Conservation (phyloP, 495 filamentous ascomycete genomes). For the Tuber melanosporum region DNA sequence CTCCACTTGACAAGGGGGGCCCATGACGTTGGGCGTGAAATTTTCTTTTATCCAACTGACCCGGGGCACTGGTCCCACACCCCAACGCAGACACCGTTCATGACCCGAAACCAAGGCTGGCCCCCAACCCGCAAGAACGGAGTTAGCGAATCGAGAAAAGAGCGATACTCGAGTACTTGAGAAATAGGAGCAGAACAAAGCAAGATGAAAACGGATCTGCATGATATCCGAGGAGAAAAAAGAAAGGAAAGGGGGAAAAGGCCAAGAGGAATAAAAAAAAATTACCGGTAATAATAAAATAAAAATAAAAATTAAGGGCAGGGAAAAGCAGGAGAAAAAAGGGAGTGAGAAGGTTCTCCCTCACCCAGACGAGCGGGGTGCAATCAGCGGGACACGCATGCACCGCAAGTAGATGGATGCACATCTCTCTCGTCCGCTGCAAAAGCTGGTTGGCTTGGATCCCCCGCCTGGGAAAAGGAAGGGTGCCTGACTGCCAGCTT, state of each 20-base stretch:
- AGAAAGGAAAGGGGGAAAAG: slow-evolving; percentile 16
- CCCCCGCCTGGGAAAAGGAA: slow-evolving; percentile 15
- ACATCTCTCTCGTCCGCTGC: slow-evolving; percentile 25
- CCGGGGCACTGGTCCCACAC: slow-evolving; percentile 29
- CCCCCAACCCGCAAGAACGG: slow-evolving; percentile 32
- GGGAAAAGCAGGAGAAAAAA: slow-evolving; percentile 6
- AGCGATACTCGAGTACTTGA: not conserved
- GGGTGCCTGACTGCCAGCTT: slow-evolving; percentile 29
- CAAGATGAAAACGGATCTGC: not conserved
- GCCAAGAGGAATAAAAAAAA: slow-evolving; percentile 9
- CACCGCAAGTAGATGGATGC: slow-evolving; percentile 23
- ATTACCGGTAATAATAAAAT: not conserved
- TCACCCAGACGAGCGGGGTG: slow-evolving; percentile 30
- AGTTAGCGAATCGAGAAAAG: slow-evolving; percentile 22
- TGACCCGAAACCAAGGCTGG: slow-evolving; percentile 36
- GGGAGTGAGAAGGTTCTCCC: slow-evolving; percentile 16
- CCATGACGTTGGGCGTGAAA: slow-evolving; percentile 32
- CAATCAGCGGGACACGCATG: slow-evolving; percentile 32
- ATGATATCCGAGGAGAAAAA: slow-evolving; percentile 5
- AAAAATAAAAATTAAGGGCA: slow-evolving; percentile 5
- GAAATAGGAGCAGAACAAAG: not conserved
- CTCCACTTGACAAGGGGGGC: slow-evolving; percentile 19
- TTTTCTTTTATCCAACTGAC: slow-evolving; percentile 28
- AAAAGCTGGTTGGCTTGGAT: slow-evolving; percentile 22
- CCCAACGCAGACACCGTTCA: slow-evolving; percentile 27